Conservation (phyloP, 1,284 basidiomycete species). For the Papiliotrema fonsecae region DNA sequence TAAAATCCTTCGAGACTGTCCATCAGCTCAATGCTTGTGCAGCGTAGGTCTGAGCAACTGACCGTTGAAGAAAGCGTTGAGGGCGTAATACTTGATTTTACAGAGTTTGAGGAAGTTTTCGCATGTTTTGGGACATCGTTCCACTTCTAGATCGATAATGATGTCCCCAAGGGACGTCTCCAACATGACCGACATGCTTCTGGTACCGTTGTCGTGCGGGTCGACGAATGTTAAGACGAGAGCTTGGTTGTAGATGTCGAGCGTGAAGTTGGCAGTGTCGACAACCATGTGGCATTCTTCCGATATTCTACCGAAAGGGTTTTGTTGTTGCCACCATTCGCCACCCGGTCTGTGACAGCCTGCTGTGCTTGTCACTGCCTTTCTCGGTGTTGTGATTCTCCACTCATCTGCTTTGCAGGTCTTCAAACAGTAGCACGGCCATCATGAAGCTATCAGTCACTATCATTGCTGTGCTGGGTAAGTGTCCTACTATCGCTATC, state of each 20-base stretch:
- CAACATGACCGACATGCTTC: constrained; percentile 93
- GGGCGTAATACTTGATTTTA: constrained; percentile 92
- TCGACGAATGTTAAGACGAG: too few relatives aligned
- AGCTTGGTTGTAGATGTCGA: too few relatives aligned
- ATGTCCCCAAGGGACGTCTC: constrained; percentile 95
- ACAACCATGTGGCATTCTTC: too few relatives aligned
- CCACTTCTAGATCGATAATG: constrained; percentile 92
- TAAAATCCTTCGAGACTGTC: constrained; percentile 91
- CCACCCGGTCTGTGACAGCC: too few relatives aligned
- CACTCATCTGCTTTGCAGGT: too few relatives aligned
- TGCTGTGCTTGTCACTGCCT: too few relatives aligned
- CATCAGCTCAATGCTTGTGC: background rate
- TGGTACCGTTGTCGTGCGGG: too few relatives aligned
- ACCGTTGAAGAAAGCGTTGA: constrained; percentile 97
- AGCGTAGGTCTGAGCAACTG: constrained; percentile 27
- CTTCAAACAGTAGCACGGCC: too few relatives aligned
- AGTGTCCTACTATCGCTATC: background rate
- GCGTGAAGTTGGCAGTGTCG: too few relatives aligned
- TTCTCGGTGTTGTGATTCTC: too few relatives aligned
- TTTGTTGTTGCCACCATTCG: too few relatives aligned
- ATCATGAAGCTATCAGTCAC: constrained; percentile 25
- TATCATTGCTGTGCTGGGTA: constrained; percentile 4
- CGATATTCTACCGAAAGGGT: too few relatives aligned
- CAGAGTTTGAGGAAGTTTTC: constrained; percentile 97
- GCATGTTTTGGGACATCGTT: constrained; percentile 80